These are phyloP conservation scores for Penicillium sumatraense DNA, from an alignment of 2,329 filamentous ascomycete species.

Conservation along the genomic window DNA sequence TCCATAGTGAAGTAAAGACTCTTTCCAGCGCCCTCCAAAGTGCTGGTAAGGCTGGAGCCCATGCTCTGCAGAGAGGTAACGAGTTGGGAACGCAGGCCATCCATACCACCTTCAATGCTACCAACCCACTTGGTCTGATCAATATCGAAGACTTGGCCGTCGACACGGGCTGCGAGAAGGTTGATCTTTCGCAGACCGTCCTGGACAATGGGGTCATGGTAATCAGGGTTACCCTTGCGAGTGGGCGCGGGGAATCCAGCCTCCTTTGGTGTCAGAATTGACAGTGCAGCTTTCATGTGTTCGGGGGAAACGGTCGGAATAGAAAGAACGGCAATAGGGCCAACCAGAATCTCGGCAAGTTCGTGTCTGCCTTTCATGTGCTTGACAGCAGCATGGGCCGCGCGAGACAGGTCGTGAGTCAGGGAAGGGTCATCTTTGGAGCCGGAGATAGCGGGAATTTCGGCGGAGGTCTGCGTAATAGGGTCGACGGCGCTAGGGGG, in stretches of 20 bases:
- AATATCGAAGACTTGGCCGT: constrained; percentile 81
- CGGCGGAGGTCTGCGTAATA: constrained; percentile 37
- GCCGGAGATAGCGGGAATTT: constrained; percentile 30
- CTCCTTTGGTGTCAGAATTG: constrained; percentile 73
- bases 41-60: constrained; percentile 74
- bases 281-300: constrained; percentile 80
- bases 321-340: constrained; percentile 77
- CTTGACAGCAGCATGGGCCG: constrained; percentile 57
- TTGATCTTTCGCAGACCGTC: constrained; percentile 83
- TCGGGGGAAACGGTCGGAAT: constrained; percentile 83
- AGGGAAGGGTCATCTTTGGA: constrained; percentile 46
- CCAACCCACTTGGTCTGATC: constrained; percentile 73
- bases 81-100: constrained; percentile 79
- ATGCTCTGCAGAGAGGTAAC: constrained; percentile 79
- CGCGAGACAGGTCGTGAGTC: constrained; percentile 64
- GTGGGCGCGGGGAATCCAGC: constrained; percentile 78
- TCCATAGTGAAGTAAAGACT: constrained; percentile 89
- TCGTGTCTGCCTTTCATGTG: constrained; percentile 60
- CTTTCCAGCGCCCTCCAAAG: constrained; percentile 79
- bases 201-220: constrained; percentile 79
- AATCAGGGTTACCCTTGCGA: constrained; percentile 75
- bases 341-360: constrained; percentile 76
- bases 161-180: constrained; percentile 82
- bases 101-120: constrained; percentile 78
- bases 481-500: constrained; percentile 31